These are phyloP conservation scores for Castanea crenata DNA, from an alignment of 306 rosid genomes.

Conservation along the genomic window DNA sequence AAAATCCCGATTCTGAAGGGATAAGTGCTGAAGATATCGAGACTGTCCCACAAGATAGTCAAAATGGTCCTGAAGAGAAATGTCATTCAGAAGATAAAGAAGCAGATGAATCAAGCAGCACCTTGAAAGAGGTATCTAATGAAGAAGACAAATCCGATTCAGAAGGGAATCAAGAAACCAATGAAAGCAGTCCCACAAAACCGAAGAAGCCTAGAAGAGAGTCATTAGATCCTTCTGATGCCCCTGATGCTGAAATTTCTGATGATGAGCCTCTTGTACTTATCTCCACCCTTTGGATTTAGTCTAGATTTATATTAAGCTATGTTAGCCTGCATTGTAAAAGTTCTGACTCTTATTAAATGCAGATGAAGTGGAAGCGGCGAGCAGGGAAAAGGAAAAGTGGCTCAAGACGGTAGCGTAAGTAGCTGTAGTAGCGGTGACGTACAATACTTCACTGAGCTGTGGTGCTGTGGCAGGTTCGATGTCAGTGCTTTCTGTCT, in stretches of 20 bases:
- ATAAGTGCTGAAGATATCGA: slow-evolving; percentile 41
- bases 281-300: slow-evolving; percentile 22
- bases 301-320: background rate
- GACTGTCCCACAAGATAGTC: slow-evolving; percentile 36
- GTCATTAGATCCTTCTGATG: slow-evolving; percentile 30
- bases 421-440: slow-evolving; percentile 19
- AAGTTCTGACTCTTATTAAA: slow-evolving; percentile 20
- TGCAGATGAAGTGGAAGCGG: slow-evolving; percentile 82
- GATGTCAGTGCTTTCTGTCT: slow-evolving; percentile 11
- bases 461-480: slow-evolving; percentile 30
- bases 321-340: background rate
- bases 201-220: slow-evolving; percentile 29
- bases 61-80: slow-evolving; percentile 39
- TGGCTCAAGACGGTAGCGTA: slow-evolving; percentile 30
- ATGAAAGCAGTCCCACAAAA: slow-evolving; percentile 34
- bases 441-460: slow-evolving; percentile 18
- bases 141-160: slow-evolving; percentile 42
- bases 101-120: slow-evolving; percentile 43
- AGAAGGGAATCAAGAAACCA: slow-evolving; percentile 44
- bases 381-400: slow-evolving; percentile 60
- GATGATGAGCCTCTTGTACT: slow-evolving; percentile 93
- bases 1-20: slow-evolving; percentile 40
- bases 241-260: slow-evolving; percentile 50
- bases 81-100: slow-evolving; percentile 51
- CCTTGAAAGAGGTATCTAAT: slow-evolving; percentile 38